These are phyloP conservation scores for Apiospora marii DNA, from an alignment of 2,329 filamentous ascomycete genomes.

Conservation along the genomic window DNA sequence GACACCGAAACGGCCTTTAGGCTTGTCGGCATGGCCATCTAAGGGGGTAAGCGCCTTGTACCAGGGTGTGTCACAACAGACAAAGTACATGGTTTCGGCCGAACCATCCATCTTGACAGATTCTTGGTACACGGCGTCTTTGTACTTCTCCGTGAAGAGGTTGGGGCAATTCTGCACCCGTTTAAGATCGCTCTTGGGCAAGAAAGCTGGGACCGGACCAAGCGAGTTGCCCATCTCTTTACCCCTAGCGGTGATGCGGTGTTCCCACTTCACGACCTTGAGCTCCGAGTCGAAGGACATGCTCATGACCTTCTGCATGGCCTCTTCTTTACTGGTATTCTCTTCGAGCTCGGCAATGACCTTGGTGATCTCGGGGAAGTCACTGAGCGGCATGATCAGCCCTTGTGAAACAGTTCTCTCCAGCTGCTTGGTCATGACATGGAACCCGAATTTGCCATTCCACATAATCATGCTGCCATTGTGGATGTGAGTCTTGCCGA, in stretches of 20 bases:
- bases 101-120: conserved; percentile 49
- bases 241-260: background rate
- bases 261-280: conserved; percentile 40
- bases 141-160: conserved; percentile 30
- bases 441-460: conserved; percentile 33
- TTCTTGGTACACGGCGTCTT: conserved; percentile 43
- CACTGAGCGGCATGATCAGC: conserved; percentile 34
- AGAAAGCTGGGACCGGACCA: conserved; percentile 35
- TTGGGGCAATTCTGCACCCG: conserved; percentile 37
- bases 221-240: conserved; percentile 18
- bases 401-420: conserved; percentile 39
- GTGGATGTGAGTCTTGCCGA: background rate
- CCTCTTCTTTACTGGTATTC: conserved; percentile 29
- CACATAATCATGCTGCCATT: conserved; percentile 9
- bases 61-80: conserved; percentile 36
- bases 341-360: conserved; percentile 32
- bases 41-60: conserved; percentile 31
- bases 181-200: conserved; percentile 34
- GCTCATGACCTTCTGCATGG: conserved; percentile 27
- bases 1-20: conserved; percentile 42
- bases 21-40: conserved; percentile 29
- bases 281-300: conserved; percentile 37
- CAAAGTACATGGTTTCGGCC: conserved; percentile 48
- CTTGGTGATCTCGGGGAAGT: conserved; percentile 34
- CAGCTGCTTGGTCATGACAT: conserved; percentile 33